Percentiles rank a stretch among this genome's conserved stretches.
Evolutionary conservation across 768 basidiomycete genomes (phyloP).

Genomic region (Podaxis rugospora): DNA sequence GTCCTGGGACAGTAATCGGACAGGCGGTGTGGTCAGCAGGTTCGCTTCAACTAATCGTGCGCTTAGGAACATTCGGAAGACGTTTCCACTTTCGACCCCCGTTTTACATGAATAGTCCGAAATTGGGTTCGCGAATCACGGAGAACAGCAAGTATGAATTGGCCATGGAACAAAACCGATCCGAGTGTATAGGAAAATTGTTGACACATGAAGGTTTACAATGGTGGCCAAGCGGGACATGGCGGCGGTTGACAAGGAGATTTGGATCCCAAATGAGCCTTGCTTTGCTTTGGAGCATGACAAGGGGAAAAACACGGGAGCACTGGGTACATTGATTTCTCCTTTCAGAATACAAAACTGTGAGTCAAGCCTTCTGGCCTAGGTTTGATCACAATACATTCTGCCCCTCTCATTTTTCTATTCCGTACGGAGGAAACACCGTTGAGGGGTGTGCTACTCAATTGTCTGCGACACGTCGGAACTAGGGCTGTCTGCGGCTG

Average conservation of each 20-base stretch:
- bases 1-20: no score
- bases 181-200: neutral
- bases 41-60: no score
- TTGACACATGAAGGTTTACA: neutral
- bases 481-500: neutral
- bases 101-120: neutral
- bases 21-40: no score
- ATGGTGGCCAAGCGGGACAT: neutral
- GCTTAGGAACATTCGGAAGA: no score
- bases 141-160: neutral
- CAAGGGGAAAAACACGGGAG: neutral
- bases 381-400: no score
- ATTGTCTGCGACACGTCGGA: neutral
- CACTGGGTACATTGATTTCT: neutral
- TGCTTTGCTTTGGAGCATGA: neutral
- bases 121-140: constrained; percentile 5
- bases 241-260: neutral
- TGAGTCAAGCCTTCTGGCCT: neutral
- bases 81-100: neutral
- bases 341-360: neutral
- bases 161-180: neutral
- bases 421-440: neutral
- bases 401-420: no score
- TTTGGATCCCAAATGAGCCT: neutral
- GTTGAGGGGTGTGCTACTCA: neutral